Base-by-base conservation (phyloP, 2,329 filamentous ascomycete species). In the Epichloe bromicola region DNA sequence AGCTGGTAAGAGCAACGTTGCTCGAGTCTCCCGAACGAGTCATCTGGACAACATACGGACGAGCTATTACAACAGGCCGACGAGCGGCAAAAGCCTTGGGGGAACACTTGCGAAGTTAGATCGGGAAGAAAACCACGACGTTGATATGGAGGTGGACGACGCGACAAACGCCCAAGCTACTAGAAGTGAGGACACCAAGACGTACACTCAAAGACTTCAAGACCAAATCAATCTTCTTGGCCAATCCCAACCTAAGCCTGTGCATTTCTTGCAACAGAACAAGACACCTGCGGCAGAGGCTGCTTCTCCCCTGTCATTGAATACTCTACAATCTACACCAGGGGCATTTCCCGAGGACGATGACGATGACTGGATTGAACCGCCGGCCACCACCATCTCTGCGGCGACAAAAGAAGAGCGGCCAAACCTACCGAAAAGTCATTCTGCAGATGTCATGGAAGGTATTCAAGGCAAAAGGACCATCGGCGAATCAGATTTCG, bases 131-230 rank as follows among this genome's bases (percentile, higher is more conserved):
- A 70, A 72, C 12, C 69, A 70, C 55, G 72, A 75, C n/a, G 74
- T 80, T 37, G 74, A 74, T 4, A 74, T 78, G 67, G 73, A 82
- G 41, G 59, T 73, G 50, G 70, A 77, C 51, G 67, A 72, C n/a
- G 62, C 71, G 17, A 59, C 61, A 3, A 56, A 58, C 3, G 57
- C 60, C 5, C 61, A 66, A 36, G 54, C 57, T 11, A 20, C 51
- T 20, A 66, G 72, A 34, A 75, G 80, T 23, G 69, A 71, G 2
- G 73, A 74, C 39, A 65, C 65, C 8, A 94, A 94, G 65, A 90
- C 88, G 0, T 94, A 93, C n/a, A 95, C 93, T 0, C 90, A 97
- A 65, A 78, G 87, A 42, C 74, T 98, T 15, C 89, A 95, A 57
- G 91, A 97, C 60, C 88, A 90, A 59, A 97, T 98, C 59, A 95